phyloP scores from a whole-genome alignment of 2,329 filamentous ascomycete genomes.

The Fusarium incarnatum region DNA sequence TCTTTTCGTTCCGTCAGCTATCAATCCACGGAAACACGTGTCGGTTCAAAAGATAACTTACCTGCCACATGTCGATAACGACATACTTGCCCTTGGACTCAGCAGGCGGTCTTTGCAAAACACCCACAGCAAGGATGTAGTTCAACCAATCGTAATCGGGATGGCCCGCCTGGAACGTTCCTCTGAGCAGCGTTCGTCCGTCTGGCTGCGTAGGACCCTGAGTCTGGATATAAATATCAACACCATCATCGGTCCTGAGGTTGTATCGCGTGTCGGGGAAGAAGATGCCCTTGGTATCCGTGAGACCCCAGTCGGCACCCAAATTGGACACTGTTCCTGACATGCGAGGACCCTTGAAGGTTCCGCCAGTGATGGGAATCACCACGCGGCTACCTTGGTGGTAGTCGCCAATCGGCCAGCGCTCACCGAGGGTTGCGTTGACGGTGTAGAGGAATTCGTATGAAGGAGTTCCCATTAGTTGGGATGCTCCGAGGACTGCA shows the following conservation, averaged over 20 bases:
- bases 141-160: slow-evolving; percentile 55
- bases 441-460: slow-evolving; percentile 42
- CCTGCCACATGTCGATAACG: slow-evolving; percentile 45
- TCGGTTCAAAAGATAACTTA: not conserved
- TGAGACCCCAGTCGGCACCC: slow-evolving; percentile 55
- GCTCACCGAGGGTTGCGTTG: slow-evolving; percentile 37
- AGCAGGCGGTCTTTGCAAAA: slow-evolving; percentile 23
- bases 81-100: slow-evolving; percentile 39
- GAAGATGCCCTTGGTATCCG: slow-evolving; percentile 52
- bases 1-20: slow-evolving; percentile 10
- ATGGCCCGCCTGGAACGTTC: slow-evolving; percentile 52
- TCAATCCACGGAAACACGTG: fast-evolving
- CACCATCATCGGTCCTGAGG: slow-evolving; percentile 54
- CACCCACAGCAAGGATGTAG: slow-evolving; percentile 46
- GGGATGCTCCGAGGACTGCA: slow-evolving; percentile 18
- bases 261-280: slow-evolving; percentile 55
- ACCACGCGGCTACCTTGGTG: slow-evolving; percentile 40
- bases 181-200: slow-evolving; percentile 41
- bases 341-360: slow-evolving; percentile 52
- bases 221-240: slow-evolving; percentile 53
- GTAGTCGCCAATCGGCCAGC: slow-evolving; percentile 42
- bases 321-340: slow-evolving; percentile 47
- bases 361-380: slow-evolving; percentile 52
- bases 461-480: slow-evolving; percentile 29
- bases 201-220: slow-evolving; percentile 52